phyloP scores from a whole-genome alignment of 1,284 basidiomycete genomes.

The Ustilago xerochloae region DNA sequence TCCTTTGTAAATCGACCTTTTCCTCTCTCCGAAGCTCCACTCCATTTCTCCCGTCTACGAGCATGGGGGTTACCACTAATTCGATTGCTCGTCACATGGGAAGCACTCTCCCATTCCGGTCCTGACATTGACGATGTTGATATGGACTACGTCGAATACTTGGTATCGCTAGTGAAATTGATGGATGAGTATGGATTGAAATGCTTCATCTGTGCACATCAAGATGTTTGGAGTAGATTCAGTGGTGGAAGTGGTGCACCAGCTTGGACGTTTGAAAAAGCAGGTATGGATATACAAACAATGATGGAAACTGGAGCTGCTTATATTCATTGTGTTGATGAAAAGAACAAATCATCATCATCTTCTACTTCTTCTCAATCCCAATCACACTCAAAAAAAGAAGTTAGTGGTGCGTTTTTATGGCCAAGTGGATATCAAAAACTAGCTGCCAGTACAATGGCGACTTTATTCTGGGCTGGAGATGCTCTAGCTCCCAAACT shows the following conservation, averaged over 20 bases:
- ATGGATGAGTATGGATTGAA: constrained; percentile 83
- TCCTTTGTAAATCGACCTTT: constrained; percentile 69
- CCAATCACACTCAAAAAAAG: too few species aligned
- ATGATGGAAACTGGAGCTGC: constrained; percentile 61
- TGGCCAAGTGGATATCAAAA: constrained; percentile 68
- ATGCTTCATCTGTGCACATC: constrained; percentile 77
- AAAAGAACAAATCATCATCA: constrained; percentile 13
- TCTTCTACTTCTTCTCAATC: too few species aligned
- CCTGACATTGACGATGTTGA: constrained; percentile 74
- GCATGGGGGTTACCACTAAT: constrained; percentile 69
- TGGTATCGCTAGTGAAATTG: constrained; percentile 79
- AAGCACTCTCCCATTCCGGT: constrained; percentile 88
- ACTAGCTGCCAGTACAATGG: constrained; percentile 68
- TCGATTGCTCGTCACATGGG: constrained; percentile 88
- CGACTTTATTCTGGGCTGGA: constrained; percentile 67
- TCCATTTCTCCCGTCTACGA: constrained; percentile 64
- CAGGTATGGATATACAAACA: constrained; percentile 49
- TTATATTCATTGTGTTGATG: constrained; percentile 58
- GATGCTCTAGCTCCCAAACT: constrained; percentile 81
- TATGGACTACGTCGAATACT: constrained; percentile 82
- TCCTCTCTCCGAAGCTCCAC: constrained; percentile 62
- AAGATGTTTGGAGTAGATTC: constrained; percentile 89
- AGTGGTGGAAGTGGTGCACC: constrained; percentile 77
- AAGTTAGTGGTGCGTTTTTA: constrained; percentile 60
- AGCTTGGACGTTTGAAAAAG: constrained; percentile 74